Conservation (phyloP, 768 basidiomycete species). For the Mycena belliarum region DNA sequence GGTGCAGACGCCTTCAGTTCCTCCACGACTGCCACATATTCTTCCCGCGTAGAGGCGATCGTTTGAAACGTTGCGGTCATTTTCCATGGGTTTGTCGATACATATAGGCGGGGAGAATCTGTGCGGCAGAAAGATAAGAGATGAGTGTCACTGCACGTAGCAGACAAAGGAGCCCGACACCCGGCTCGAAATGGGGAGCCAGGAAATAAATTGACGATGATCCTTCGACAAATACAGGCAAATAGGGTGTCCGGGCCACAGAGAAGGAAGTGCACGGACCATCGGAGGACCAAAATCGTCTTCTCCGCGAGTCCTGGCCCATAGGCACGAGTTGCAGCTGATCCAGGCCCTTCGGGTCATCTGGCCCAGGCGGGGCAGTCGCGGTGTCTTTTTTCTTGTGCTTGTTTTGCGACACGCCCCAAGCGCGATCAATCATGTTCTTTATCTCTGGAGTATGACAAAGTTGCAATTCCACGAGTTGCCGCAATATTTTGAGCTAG, state of each 20-base stretch:
- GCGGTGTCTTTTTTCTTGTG: constrained; percentile 78
- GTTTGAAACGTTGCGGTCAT: constrained; percentile 75
- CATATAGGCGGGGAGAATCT: constrained; percentile 86
- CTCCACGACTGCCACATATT: constrained; percentile 68
- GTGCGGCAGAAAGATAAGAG: constrained; percentile 24
- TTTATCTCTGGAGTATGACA: constrained; percentile 69
- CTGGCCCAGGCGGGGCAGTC: constrained; percentile 53
- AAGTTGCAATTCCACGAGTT: constrained; percentile 84
- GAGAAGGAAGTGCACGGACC: constrained; percentile 67
- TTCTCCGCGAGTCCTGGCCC: constrained; percentile 74
- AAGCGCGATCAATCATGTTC: constrained; percentile 75
- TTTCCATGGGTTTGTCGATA: constrained; percentile 91
- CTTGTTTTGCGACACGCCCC: constrained; percentile 83
- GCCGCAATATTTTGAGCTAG: constrained; percentile 80
- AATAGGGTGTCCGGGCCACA: constrained; percentile 49
- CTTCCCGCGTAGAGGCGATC: constrained; percentile 68
- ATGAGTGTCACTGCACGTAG: constrained; percentile 30
- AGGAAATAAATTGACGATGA: constrained; percentile 36
- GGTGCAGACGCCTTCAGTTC: constrained; percentile 56
- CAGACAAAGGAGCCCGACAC: constrained; percentile 27
- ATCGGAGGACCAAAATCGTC: constrained; percentile 86
- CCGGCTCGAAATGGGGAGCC: constrained; percentile 41
- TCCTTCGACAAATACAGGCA: constrained; percentile 70
- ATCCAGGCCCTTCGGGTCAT: constrained; percentile 67
- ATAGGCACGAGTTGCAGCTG: constrained; percentile 66